Evolutionary conservation across 2,329 filamentous ascomycete species (phyloP).

Genomic region (Phaeosphaeriaceae sp.): DNA sequence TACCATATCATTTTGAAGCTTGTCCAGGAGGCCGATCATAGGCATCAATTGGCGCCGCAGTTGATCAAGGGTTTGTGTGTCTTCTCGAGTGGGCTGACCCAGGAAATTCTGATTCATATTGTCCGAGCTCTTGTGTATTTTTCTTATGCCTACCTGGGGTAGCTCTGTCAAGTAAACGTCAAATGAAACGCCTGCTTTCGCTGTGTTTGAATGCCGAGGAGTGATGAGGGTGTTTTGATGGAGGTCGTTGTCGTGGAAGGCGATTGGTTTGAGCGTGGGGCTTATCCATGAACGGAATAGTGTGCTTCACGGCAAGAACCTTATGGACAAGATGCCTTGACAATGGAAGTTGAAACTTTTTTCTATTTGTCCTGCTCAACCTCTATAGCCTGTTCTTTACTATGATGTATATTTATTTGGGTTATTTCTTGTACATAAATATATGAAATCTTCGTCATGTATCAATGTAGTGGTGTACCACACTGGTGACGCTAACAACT

Average conservation of each 20-base stretch:
- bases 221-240: conserved; percentile 4
- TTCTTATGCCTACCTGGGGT: background rate
- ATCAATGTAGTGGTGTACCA: no score
- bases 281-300: conserved; percentile 2
- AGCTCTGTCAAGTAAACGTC: background rate
- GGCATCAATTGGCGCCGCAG: conserved; percentile 33
- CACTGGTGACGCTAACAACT: no score
- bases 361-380: no score
- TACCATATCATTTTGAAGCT: conserved; percentile 29
- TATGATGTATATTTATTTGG: no score
- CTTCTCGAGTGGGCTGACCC: conserved; percentile 30
- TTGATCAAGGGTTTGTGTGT: conserved; percentile 27
- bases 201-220: background rate
- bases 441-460: no score
- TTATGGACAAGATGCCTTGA: no score
- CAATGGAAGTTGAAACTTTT: no score
- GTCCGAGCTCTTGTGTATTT: conserved; percentile 4
- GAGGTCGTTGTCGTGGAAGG: conserved; percentile 1
- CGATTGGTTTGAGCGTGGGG: conserved; percentile 10
- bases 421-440: no score
- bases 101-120: conserved; percentile 35
- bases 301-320: no score
- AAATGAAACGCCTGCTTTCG: background rate
- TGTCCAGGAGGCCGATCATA: conserved; percentile 32
- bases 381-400: no score